Evolutionary conservation across 176 grass and related monocot genomes (phyloP).

Genomic region (Phyllostachys edulis): DNA sequence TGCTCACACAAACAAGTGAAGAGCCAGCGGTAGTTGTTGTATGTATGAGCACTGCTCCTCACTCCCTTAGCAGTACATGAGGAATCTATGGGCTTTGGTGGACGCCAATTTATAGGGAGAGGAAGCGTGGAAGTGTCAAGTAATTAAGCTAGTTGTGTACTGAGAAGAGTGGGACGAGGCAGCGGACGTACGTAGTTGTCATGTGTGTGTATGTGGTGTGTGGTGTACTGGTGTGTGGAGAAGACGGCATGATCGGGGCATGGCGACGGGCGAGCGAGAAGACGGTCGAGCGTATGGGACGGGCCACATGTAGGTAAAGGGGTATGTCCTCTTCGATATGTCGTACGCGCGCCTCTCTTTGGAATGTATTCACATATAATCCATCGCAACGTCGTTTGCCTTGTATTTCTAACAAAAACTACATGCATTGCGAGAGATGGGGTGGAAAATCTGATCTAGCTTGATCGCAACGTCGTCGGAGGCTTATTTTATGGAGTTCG

Average conservation of each 20-base stretch:
- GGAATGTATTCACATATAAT: no score
- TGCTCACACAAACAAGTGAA: background rate
- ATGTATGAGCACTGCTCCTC: background rate
- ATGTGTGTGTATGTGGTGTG: slow-evolving; percentile 7
- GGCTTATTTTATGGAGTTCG: no score
- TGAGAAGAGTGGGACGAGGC: background rate
- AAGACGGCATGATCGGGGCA: background rate
- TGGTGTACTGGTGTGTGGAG: background rate
- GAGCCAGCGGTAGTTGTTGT: no score
- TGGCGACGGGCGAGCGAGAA: background rate
- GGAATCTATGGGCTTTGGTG: background rate
- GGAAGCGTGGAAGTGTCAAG: background rate
- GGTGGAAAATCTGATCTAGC: no score
- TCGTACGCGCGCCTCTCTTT: no score
- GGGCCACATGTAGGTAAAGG: no score
- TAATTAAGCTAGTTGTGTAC: slow-evolving; percentile 16
- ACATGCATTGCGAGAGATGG: no score
- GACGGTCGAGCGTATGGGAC: background rate
- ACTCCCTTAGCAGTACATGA: background rate
- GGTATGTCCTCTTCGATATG: no score
- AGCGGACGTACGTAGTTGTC: slow-evolving; percentile 23
- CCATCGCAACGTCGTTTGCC: no score
- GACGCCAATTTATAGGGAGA: slow-evolving; percentile 7
- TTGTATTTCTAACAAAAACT: no score
- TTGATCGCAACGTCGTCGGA: no score